A percentile compares a stretch with the other conserved stretches of the same genome.
phyloP scores from a whole-genome alignment of 495 filamentous ascomycete genomes.

The Talaromyces trachyspermus region DNA sequence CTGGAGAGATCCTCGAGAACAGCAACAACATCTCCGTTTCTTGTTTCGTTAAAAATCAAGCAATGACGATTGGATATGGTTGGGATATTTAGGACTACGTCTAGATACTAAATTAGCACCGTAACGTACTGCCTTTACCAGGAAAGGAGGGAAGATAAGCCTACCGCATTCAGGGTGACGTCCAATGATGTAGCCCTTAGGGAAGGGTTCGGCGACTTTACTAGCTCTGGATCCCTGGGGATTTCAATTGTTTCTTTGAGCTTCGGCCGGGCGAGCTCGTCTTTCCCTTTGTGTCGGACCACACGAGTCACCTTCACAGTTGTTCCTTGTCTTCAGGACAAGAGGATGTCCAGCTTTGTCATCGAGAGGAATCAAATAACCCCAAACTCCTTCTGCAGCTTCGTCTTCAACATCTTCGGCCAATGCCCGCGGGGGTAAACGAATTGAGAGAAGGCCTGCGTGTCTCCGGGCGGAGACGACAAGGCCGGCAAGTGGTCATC shows the following conservation, averaged over 20 bases:
- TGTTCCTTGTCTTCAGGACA: slow-evolving; percentile 60
- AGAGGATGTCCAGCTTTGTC: slow-evolving; percentile 58
- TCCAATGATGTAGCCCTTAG: slow-evolving; percentile 86
- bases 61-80: slow-evolving; percentile 96
- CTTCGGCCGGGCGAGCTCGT: slow-evolving; percentile 42
- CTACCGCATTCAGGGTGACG: slow-evolving; percentile 91
- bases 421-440: slow-evolving; percentile 65
- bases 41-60: slow-evolving; percentile 81
- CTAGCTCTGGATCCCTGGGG: slow-evolving; percentile 12
- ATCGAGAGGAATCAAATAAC: slow-evolving; percentile 81
- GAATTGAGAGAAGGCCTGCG: slow-evolving; percentile 69
- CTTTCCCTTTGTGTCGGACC: slow-evolving; percentile 21
- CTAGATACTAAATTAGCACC: slow-evolving; percentile 36
- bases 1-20: slow-evolving; percentile 89
- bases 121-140: no score
- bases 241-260: slow-evolving; percentile 5
- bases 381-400: slow-evolving; percentile 83
- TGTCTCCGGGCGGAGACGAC: slow-evolving; percentile 59
- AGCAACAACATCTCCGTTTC: slow-evolving; percentile 68
- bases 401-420: slow-evolving; percentile 79
- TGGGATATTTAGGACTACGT: slow-evolving; percentile 68
- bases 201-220: slow-evolving; percentile 34
- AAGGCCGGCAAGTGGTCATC: slow-evolving; percentile 58
- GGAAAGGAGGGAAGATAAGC: no score
- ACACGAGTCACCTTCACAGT: slow-evolving; percentile 37